Base-by-base conservation (phyloP, 2,329 filamentous ascomycete genomes). In the Xylaria sp. region DNA sequence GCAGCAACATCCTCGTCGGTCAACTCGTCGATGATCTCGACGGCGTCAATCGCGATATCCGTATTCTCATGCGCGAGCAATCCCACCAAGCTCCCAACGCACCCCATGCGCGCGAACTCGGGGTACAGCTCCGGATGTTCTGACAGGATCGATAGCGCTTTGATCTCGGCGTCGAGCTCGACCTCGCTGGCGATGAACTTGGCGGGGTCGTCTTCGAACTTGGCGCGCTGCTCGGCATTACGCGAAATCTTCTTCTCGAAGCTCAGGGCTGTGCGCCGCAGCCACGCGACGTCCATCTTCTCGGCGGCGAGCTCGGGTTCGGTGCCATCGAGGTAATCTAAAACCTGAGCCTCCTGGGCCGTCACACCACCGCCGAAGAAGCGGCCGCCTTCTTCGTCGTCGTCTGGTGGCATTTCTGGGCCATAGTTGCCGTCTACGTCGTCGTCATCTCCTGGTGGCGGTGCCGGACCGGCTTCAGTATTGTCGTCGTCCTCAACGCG, bases 321-420 rank as follows among this genome's bases (percentile, higher is more conserved):
- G 76, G 75, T 71, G 48, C 69, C 76, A 58, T 98, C 93, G 70
- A 99, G 89, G 77, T 92, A 98, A 80, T 98, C 92, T 76, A 99
- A 86, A 21, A 96, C 93, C 74, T 94, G 88, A 2, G 90, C 90
- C 72, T 97, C 93, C 72, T 93, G 87, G 66, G 90, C 86, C 30
- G 91, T 93, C 74, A 99, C 91, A 39, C 96, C 96, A 62, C 94
- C 93, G 51, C 95, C 96, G 75, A 98, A 99, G 83, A 99, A 99
- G 11, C 96, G 90, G 0, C 95, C 96, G 71, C 97, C 96, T 61
- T 97, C 93, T 74, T 97, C 94, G 73, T 95, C 92, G 64, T 75
- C 78, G 34, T 74, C 76, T 0, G 75, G 75, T 2, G 75, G 74
- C 14, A 74, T 64, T 3, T 67, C 71, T 4, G 77, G 77, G 9